A percentile compares a stretch with the other conserved stretches of the same genome.
Evolutionary conservation across 306 rosid species (phyloP).

Genomic region (Casuarina cunninghamiana): DNA sequence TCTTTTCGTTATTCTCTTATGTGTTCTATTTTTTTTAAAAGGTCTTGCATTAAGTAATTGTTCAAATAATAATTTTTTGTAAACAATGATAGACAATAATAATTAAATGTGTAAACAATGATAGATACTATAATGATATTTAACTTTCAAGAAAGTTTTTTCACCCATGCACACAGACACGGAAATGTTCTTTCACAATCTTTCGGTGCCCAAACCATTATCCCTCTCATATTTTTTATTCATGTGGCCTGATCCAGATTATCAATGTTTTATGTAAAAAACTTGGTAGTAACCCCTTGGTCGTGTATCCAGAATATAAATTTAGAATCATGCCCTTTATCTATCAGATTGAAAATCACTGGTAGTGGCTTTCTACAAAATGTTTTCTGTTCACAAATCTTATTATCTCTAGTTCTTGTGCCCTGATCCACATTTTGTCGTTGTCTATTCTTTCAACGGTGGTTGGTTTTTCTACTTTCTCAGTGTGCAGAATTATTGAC

Average conservation of each 20-base stretch:
- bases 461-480: no score
- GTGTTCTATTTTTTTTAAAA: neutral
- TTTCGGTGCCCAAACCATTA: neutral
- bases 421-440: neutral
- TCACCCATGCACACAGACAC: neutral
- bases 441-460: no score
- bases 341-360: neutral
- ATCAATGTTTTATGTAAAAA: neutral
- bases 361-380: neutral
- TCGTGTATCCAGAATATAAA: neutral
- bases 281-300: neutral
- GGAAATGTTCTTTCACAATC: neutral
- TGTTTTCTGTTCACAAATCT: neutral
- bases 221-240: neutral
- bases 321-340: neutral
- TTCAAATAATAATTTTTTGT: no score
- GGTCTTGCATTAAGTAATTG: neutral
- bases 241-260: neutral
- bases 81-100: no score
- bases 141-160: neutral
- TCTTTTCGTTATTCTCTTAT: conserved; percentile 4
- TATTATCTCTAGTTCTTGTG: neutral
- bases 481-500: neutral
- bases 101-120: no score
- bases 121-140: no score